Evolutionary conservation across 2,329 filamentous ascomycete species (phyloP), one percentile per base, ranked within the genome.

Genomic region (Cordyceps farinosa): DNA sequence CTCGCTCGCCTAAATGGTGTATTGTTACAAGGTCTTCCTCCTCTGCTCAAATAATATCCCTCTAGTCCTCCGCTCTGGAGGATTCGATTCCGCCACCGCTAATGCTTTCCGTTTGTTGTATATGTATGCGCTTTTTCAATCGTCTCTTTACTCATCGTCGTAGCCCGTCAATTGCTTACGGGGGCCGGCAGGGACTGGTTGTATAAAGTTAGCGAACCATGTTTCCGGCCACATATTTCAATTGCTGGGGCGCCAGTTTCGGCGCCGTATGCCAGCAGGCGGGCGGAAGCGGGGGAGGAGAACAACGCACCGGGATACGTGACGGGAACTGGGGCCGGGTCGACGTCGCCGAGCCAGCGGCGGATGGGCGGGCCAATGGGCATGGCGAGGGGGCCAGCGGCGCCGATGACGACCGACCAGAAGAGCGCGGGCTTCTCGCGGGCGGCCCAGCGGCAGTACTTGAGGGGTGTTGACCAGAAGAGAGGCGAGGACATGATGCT

Each of bases 351-450:
- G 63, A 96, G 77, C 67, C 80, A 82, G 66, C 81, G 79, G 75
- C 93, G 82, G 69, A 96, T 80, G 54, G 91, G 90, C 50, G 93
- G 92, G 1, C 91, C 88, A 63, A 84, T 81, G 65, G 89, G 76
- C 67, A 96, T 80, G 64, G 85, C 79, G 63, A 90, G 76, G 42
- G 94, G 95, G 11, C 92, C 92, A 62, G 86, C 71, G 67, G 78
- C 80, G 69, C 91, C 94, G 68, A 98, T 80, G 64, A 91, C 74
- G 72, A 91, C 80, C 70, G 91, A 92, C 85, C 87, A 98, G 84
- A 97, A 96, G 80, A 92, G 90, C 65, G 92, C 92, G 58, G 95
- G 95, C 76, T 90, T 90, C 78, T 95, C 89, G 79, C 92, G 89
- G 57, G 90, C 84, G 60, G 92, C 88, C 92, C 93, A 98, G 78